A percentile compares a stretch with the other conserved stretches of the same genome.
Evolutionary conservation across 139 green algal species (phyloP).

Genomic region (Chlorella sp.): DNA sequence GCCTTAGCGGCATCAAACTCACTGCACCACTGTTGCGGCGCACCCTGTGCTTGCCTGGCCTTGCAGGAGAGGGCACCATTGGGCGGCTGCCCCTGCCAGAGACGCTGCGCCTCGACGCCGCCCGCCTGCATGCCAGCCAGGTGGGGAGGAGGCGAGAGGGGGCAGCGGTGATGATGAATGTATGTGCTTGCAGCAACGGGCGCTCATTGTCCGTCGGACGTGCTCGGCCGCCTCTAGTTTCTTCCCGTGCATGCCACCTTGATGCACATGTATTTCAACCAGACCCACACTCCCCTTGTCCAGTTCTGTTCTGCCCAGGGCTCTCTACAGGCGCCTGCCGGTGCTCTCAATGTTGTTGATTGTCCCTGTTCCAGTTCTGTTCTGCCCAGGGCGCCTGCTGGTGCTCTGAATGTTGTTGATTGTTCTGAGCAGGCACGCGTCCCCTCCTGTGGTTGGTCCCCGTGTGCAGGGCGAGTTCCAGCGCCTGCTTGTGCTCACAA

Average conservation of each 20-base stretch:
- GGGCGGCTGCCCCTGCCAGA: conserved; percentile 61
- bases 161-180: background rate
- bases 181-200: background rate
- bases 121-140: conserved; percentile 70
- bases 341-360: background rate
- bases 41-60: background rate
- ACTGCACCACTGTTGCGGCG: no score
- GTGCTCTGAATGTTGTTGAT: background rate
- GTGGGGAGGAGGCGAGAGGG: background rate
- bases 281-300: background rate
- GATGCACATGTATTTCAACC: background rate
- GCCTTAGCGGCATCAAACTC: background rate
- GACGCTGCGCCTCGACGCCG: conserved; percentile 64
- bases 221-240: no score
- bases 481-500: conserved; percentile 68
- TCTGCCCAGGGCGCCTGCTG: no score
- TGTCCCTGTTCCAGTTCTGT: background rate
- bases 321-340: no score
- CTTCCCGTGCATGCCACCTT: background rate
- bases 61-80: conserved; percentile 42
- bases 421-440: no score
- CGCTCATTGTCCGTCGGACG: no score
- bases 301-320: background rate
- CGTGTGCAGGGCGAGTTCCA: conserved; percentile 71
- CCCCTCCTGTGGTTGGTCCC: background rate